phyloP scores from a whole-genome alignment of 2,329 filamentous ascomycete species.

The Nannizziopsis barbatae region DNA sequence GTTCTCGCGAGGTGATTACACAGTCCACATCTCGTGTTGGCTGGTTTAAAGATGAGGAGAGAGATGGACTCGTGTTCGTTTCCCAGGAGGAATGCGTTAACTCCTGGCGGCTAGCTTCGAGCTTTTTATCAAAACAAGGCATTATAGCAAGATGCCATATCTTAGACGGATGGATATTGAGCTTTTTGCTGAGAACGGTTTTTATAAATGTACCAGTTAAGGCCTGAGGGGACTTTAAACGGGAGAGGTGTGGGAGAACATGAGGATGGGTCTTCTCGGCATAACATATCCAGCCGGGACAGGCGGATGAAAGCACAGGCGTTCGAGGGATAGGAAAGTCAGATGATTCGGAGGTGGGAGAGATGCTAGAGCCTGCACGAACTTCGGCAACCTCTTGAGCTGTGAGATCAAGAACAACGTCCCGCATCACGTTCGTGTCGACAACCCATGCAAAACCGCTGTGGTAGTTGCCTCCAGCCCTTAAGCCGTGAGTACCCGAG shows the following conservation, averaged over 20 bases:
- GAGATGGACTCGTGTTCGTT: constrained; percentile 24
- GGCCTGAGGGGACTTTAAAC: constrained; percentile 87
- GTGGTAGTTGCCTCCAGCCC: constrained; percentile 56
- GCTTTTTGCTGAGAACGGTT: constrained; percentile 61
- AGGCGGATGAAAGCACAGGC: constrained; percentile 65
- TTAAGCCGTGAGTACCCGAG: constrained; percentile 56
- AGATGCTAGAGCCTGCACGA: constrained; percentile 15
- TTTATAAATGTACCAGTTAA: constrained; percentile 84
- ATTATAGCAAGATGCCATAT: constrained; percentile 95
- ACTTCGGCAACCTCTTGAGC: constrained; percentile 56
- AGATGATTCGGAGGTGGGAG: constrained; percentile 12
- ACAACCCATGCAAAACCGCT: constrained; percentile 82
- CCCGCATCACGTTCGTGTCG: constrained; percentile 74
- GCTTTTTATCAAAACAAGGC: constrained; percentile 98
- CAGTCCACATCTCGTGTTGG: constrained; percentile 81
- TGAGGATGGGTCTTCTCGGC: constrained; percentile 96
- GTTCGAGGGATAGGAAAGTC: constrained; percentile 26
- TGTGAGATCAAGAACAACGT: constrained; percentile 70
- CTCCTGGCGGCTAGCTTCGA: constrained; percentile 88
- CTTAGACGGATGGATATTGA: constrained; percentile 61
- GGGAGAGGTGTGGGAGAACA: constrained; percentile 79
- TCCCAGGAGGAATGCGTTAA: constrained; percentile 70
- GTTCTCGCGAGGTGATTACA: constrained; percentile 91
- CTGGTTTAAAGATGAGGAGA: constrained; percentile 29
- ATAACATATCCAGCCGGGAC: constrained; percentile 97